phyloP scores from a whole-genome alignment of 1,284 basidiomycete species.

The Sporisorium reilianum region DNA sequence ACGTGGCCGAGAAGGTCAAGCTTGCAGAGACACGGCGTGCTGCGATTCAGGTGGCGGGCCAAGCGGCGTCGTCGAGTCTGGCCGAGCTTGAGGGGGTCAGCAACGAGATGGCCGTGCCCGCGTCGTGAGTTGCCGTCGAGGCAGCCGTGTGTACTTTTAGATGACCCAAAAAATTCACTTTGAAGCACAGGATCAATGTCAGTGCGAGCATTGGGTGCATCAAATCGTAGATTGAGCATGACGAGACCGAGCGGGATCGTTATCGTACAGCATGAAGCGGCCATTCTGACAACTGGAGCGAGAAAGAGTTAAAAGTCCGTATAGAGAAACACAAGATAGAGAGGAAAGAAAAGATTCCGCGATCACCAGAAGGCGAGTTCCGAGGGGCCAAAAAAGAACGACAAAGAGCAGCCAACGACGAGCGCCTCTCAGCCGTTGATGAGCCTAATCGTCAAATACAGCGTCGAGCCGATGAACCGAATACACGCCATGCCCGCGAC shows the following conservation, averaged over 20 bases:
- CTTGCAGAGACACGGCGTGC: conserved; percentile 15
- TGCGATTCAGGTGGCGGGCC: background rate
- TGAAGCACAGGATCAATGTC: no score
- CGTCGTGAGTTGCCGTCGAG: background rate
- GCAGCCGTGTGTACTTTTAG: no score
- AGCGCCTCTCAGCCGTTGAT: conserved; percentile 28
- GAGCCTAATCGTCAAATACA: conserved; percentile 61
- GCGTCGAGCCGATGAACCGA: conserved; percentile 59
- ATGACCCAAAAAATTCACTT: no score
- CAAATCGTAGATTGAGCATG: conserved; percentile 1
- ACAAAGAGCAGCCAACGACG: background rate
- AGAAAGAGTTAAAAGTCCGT: background rate
- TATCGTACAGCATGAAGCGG: background rate
- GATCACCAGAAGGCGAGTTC: background rate
- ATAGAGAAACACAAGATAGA: background rate
- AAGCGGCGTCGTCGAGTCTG: background rate
- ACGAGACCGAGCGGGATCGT: background rate
- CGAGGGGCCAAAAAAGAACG: background rate
- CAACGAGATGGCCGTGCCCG: background rate
- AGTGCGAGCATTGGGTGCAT: background rate
- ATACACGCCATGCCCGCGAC: conserved; percentile 64
- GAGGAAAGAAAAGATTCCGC: background rate
- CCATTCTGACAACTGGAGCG: no score
- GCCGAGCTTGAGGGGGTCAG: background rate
- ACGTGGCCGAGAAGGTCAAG: conserved; percentile 11